Conservation (phyloP, 768 basidiomycete species). For the Psilocybe tampanensis region DNA sequence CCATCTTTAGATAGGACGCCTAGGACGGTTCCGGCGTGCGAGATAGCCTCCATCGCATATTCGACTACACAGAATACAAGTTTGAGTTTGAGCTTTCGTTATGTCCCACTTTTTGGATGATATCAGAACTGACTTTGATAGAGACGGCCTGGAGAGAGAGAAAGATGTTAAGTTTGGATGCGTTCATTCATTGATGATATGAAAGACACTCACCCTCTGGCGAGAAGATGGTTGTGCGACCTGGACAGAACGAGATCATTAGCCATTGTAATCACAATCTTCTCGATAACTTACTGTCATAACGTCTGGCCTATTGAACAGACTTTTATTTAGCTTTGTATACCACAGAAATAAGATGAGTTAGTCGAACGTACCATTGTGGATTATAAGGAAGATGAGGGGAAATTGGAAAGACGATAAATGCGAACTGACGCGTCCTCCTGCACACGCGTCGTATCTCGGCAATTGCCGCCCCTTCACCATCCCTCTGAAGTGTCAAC, state of each 20-base stretch:
- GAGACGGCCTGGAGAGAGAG: conserved; percentile 71
- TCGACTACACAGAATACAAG: conserved; percentile 63
- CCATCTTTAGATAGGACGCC: conserved; percentile 90
- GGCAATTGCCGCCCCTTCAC: conserved; percentile 33
- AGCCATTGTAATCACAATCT: not conserved
- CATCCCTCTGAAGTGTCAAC: too few relatives aligned
- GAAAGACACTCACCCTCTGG: conserved; percentile 77
- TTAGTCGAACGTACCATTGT: conserved; percentile 46
- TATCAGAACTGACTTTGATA: conserved; percentile 80
- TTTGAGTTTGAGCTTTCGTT: conserved; percentile 6
- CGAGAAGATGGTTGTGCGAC: conserved; percentile 98
- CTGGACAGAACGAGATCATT: conserved; percentile 40
- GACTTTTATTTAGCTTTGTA: not conserved
- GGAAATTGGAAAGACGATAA: conserved; percentile 14
- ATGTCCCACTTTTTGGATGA: not conserved
- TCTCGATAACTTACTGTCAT: conserved; percentile 73
- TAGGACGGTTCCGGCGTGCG: conserved; percentile 92
- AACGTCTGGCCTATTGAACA: conserved; percentile 79
- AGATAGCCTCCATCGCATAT: conserved; percentile 99
- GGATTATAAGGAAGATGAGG: conserved; percentile 27
- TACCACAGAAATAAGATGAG: not conserved
- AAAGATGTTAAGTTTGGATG: not conserved
- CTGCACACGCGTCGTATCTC: conserved; percentile 47
- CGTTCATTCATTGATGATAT: conserved; percentile 6
- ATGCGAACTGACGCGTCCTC: conserved; percentile 45